Evolutionary conservation across 148 eudicot species (phyloP), one percentile per base, ranked within the genome.

Genomic region (Vaccinium vitisidaea): DNA sequence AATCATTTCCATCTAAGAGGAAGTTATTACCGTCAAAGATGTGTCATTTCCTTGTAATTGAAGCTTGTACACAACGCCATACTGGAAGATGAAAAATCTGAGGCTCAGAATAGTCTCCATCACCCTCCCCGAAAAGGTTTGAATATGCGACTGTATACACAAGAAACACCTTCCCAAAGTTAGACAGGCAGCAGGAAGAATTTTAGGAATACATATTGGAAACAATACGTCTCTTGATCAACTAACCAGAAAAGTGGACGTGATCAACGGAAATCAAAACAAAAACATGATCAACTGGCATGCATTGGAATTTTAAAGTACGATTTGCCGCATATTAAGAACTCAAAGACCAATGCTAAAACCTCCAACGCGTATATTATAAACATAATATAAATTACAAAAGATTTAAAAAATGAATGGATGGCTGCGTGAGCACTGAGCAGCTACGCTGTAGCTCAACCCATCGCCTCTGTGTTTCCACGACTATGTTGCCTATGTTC

Each of bases 41-140:
- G 98, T 97, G 82, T 91, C 80, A 36, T 82, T 15, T 82, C 94
- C 98, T 89, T 95, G 94, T 50, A 95, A 80, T 70, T 92, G 76
- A 84, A 97, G 82, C 90, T 95, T 95, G 90, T 97, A 97, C n/a
- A 97, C 93, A 85, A 97, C 87, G 39, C 99, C 99, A 86, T 94
- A 97, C 84, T 97, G 99, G 89, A 95, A 97, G 43, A 97, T 88
- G 83, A 97, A 92, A 86, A 97, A 97, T 79, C 99, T 90, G 79
- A 97, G 92, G 91, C 99, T 97, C 83, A 97, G 83, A 85, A 97
- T 91, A 74, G 98, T 97, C 92, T 97, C 99, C 83, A 91, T 86
- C 80, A 95, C 81, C 87, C 98, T 93, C 86, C 98, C 95, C 32
- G 93, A 88, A 55, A 94, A 86, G 65, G 93, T 93, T 83, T 92